Base-by-base conservation (phyloP, 345 rosid genomes). In the Rubroshorea leprosula region DNA sequence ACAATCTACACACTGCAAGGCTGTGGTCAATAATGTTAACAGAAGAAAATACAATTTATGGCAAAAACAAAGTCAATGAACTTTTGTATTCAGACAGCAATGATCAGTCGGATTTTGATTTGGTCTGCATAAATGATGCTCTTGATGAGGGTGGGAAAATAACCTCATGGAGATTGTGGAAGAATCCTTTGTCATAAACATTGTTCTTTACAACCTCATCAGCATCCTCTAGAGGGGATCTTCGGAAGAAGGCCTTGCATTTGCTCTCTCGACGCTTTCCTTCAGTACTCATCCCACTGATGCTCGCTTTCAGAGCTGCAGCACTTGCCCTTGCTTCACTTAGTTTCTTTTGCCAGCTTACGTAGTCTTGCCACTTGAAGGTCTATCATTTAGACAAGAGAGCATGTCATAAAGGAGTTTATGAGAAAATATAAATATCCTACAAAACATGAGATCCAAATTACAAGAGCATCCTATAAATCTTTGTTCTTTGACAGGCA, bases 301-400 rank as follows among this genome's bases (percentile, higher is more conserved):
- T 56, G 51, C 89, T 77, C 59, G 81, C 86, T 74, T 76, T 83
- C 16, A 78, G 84, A 5, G 89, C 89, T 6, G 79, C 88, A 14
- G 85, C 58, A 21, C 83, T 79, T 5, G 77, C 81, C 66, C 72
- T 83, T 63, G 90, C 95, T 78, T 89, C 96, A 22, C 66, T 81
- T 62, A 92, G 51, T 76, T 80, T 86, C 84, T 69, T 83, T 80
- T 76, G 80, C 89, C 85, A 86, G 74, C 68, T 77, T 65, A 81
- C 15, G 71, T 86, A 83, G 54, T 92, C 98, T 74, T 90, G 79
- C 98, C 96, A 92, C 76, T 89, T 92, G 75, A 89, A 83, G 17
- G 87, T 84, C 95, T 92, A 78, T 46, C 51, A 19, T 66, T 63
- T 57, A 38, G 39, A 23, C 21, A 49, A 52, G 54, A 17, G 15